These are phyloP conservation scores for Leptomonas pyrrhocoris DNA, from an alignment of 208 protist species.

Conservation along the genomic window DNA sequence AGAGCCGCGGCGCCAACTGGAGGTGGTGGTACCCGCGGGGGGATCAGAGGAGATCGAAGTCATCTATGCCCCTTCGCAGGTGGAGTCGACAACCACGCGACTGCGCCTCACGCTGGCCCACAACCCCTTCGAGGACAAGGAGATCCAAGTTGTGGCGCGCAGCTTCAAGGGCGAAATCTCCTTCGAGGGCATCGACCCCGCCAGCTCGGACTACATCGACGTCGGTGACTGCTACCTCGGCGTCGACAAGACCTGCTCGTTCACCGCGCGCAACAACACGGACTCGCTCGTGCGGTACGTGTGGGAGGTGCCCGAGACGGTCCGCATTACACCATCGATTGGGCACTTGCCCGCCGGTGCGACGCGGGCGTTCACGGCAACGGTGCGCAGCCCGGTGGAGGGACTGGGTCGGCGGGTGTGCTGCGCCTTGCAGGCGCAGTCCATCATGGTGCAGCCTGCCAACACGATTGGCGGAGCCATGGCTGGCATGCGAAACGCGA, in stretches of 20 bases:
- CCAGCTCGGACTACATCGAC: constrained; percentile 69
- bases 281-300: constrained; percentile 74
- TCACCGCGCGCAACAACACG: constrained; percentile 89
- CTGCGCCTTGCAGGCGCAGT: constrained; percentile 33
- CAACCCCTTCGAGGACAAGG: constrained; percentile 95
- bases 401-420: constrained; percentile 22
- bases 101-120: constrained; percentile 83
- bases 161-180: constrained; percentile 87
- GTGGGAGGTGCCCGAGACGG: constrained; percentile 49
- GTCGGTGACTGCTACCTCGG: constrained; percentile 89
- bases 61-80: constrained; percentile 57
- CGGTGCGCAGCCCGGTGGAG: constrained; percentile 36
- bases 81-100: constrained; percentile 47
- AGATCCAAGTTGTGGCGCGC: constrained; percentile 78
- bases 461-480: not conserved
- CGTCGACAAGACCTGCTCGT: constrained; percentile 58
- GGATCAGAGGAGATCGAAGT: constrained; percentile 61
- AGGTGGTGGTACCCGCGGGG: constrained; percentile 66
- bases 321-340: constrained; percentile 45
- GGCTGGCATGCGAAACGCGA: not conserved
- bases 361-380: constrained; percentile 49
- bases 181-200: constrained; percentile 91
- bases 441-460: constrained; percentile 21
- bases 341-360: constrained; percentile 69
- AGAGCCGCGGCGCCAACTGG: constrained; percentile 11